These are phyloP conservation scores for Quillaja saponaria DNA, from an alignment of 306 rosid species.

Conservation along the genomic window DNA sequence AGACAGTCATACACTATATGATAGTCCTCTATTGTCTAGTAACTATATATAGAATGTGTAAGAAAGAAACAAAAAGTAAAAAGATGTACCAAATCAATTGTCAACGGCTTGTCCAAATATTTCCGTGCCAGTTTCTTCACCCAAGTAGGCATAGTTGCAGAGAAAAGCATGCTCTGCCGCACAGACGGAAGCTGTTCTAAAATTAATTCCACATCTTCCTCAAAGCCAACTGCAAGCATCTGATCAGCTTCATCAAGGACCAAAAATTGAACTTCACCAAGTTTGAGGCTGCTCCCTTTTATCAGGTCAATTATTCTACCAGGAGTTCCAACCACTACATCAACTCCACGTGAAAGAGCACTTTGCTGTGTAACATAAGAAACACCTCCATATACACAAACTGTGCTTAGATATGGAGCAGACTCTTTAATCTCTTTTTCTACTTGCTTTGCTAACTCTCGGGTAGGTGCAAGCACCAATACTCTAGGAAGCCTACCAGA, in stretches of 20 bases:
- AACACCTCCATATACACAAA: constrained; percentile 96
- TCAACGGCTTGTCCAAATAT: constrained; percentile 79
- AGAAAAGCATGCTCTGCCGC: constrained; percentile 95
- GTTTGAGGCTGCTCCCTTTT: constrained; percentile 79
- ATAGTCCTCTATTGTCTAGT: not conserved
- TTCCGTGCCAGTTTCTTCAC: constrained; percentile 87
- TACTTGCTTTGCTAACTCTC: constrained; percentile 95
- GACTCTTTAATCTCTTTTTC: constrained; percentile 97
- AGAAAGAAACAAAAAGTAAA: constrained; percentile 1
- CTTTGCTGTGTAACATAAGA: constrained; percentile 76
- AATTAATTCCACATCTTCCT: constrained; percentile 93
- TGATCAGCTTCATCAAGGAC: constrained; percentile 99
- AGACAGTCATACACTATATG: too few species aligned
- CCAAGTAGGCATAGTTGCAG: constrained; percentile 97
- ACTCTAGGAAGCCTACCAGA: constrained; percentile 72
- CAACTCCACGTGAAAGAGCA: constrained; percentile 95
- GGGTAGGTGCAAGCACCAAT: constrained; percentile 92
- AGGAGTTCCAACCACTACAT: constrained; percentile 98
- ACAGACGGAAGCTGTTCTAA: constrained; percentile 70
- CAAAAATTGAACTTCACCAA: constrained; percentile 76
- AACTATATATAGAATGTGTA: constrained; percentile 2
- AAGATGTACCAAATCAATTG: constrained; percentile 84
- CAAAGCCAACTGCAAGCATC: constrained; percentile 99
- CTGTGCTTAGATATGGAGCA: constrained; percentile 82
- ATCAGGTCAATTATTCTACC: constrained; percentile 91